Percentiles rank a stretch among this genome's conserved stretches.
These are phyloP conservation scores for Tilletia horrida DNA, from an alignment of 1,284 basidiomycete species.

Conservation along the genomic window DNA sequence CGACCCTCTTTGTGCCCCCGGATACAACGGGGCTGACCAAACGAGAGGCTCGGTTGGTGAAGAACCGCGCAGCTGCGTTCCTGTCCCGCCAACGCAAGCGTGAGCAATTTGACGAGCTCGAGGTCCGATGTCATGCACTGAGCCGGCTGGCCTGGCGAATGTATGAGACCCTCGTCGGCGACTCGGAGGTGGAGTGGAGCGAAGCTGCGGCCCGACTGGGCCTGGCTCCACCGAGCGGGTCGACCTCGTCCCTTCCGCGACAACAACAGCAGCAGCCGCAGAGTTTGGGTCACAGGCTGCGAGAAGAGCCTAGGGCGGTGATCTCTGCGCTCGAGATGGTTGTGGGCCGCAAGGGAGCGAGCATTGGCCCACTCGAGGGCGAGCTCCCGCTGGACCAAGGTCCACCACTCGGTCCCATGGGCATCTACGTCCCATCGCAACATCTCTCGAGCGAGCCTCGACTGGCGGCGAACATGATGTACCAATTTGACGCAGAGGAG, in stretches of 20 bases:
- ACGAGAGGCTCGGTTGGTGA: slow-evolving; percentile 81
- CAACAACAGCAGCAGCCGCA: neutral
- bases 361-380: slow-evolving; percentile 6
- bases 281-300: neutral
- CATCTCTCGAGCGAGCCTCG: slow-evolving; percentile 1
- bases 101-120: slow-evolving; percentile 85
- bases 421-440: neutral
- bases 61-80: slow-evolving; percentile 86
- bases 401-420: slow-evolving; percentile 1
- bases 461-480: neutral
- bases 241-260: neutral
- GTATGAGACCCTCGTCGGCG: slow-evolving; percentile 22
- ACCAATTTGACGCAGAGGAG: too few relatives aligned
- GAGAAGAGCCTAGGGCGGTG: neutral
- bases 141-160: slow-evolving; percentile 48
- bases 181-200: neutral
- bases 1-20: slow-evolving; percentile 68
- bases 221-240: neutral
- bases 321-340: slow-evolving; percentile 8
- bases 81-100: slow-evolving; percentile 82
- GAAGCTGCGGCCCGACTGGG: neutral
- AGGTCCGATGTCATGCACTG: slow-evolving; percentile 64
- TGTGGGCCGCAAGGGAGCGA: slow-evolving; percentile 8
- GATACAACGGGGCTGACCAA: slow-evolving; percentile 82
- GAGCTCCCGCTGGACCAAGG: slow-evolving; percentile 14